Conservation (phyloP, 148 eudicot genomes). For the Cornus florida region DNA sequence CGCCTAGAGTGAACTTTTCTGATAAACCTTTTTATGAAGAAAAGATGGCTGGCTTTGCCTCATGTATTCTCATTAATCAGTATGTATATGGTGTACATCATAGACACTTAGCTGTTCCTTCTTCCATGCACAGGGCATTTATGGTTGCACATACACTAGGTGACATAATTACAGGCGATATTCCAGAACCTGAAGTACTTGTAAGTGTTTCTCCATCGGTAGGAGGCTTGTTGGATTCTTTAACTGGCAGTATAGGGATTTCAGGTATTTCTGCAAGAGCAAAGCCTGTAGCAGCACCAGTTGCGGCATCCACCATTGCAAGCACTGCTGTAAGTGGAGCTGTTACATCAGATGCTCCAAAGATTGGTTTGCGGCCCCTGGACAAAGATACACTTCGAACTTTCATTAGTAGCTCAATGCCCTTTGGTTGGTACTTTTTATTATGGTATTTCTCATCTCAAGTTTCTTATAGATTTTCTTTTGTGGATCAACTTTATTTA, state of each 20-base stretch:
- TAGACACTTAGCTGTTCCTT: not conserved
- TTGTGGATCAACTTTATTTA: not conserved
- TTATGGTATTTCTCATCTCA: slow-evolving; percentile 32
- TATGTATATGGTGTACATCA: not conserved
- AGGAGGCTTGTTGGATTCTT: slow-evolving; percentile 92
- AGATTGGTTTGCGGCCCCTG: slow-evolving; percentile 65
- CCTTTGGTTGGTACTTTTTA: slow-evolving; percentile 80
- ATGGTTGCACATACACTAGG: slow-evolving; percentile 83
- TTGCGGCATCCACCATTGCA: slow-evolving; percentile 58
- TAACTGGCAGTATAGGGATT: slow-evolving; percentile 95
- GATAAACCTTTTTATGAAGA: too few relatives aligned
- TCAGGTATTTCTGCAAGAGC: slow-evolving; percentile 81
- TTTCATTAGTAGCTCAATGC: slow-evolving; percentile 88
- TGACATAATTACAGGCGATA: slow-evolving; percentile 73
- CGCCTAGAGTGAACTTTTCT: too few relatives aligned
- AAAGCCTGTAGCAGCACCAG: slow-evolving; percentile 78
- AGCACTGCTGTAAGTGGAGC: slow-evolving; percentile 51
- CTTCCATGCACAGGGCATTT: slow-evolving; percentile 57
- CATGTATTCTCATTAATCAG: not conserved
- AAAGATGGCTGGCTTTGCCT: not conserved
- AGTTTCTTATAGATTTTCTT: not conserved
- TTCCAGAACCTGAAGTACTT: slow-evolving; percentile 78
- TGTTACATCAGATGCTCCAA: slow-evolving; percentile 66
- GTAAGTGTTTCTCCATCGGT: slow-evolving; percentile 76
- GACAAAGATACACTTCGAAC: slow-evolving; percentile 86